These are phyloP conservation scores for Floccularia luteovirens DNA, from an alignment of 768 basidiomycete species.

Conservation along the genomic window DNA sequence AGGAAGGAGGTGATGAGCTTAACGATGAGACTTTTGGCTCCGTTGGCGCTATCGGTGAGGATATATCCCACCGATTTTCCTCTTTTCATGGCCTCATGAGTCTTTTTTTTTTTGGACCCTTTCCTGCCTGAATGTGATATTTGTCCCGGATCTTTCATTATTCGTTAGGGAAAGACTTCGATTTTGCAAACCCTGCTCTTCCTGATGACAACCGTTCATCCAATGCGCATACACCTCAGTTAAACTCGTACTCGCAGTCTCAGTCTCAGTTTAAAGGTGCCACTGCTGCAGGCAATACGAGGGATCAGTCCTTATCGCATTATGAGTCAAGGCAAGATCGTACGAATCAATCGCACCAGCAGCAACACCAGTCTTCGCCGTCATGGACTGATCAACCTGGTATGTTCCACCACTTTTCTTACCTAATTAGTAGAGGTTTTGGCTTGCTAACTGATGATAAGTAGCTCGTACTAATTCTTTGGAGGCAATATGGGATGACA, in stretches of 20 bases:
- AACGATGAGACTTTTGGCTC: conserved; percentile 97
- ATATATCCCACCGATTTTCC: conserved; percentile 3
- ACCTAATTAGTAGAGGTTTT: too few relatives aligned
- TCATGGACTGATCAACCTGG: conserved; percentile 15
- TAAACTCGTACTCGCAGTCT: too few relatives aligned
- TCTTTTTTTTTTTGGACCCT: neutral
- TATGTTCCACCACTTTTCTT: conserved; percentile 11
- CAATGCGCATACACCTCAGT: conserved; percentile 13
- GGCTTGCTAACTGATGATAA: too few relatives aligned
- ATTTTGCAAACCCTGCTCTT: conserved; percentile 54
- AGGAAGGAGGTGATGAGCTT: conserved; percentile 86
- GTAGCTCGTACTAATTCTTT: conserved; percentile 42
- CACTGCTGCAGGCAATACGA: too few relatives aligned
- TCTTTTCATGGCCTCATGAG: too few relatives aligned
- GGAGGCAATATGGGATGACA: conserved; percentile 80
- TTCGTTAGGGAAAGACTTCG: conserved; percentile 78
- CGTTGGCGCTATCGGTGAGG: conserved; percentile 63
- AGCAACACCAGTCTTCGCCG: conserved; percentile 9
- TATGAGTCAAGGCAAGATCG: conserved; percentile 4
- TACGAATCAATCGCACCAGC: conserved; percentile 1
- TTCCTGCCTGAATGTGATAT: neutral
- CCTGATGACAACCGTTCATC: conserved; percentile 19
- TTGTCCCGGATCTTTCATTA: conserved; percentile 6
- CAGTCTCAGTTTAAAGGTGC: too few relatives aligned
- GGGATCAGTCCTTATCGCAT: too few relatives aligned